Evolutionary conservation across 169 alveolate species (phyloP).

Genomic region (Plasmodium knowlesi): DNA sequence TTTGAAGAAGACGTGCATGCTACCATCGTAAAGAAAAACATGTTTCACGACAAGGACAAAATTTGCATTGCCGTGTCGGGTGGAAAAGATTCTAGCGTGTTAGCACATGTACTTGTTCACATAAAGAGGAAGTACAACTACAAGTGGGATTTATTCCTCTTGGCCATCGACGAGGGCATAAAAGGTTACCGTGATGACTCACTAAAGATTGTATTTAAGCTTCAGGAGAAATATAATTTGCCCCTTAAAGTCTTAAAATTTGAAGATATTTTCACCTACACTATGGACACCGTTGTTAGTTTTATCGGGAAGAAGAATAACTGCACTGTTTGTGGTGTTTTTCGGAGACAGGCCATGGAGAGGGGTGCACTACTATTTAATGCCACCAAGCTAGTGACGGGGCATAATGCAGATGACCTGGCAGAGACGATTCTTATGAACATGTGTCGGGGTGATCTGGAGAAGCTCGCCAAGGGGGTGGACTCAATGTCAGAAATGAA

Average conservation of each 20-base stretch:
- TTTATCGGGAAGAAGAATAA: slow-evolving; percentile 92
- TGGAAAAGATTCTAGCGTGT: slow-evolving; percentile 98
- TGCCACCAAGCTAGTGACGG: slow-evolving; percentile 96
- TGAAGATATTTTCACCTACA: slow-evolving; percentile 93
- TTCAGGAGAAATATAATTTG: slow-evolving; percentile 87
- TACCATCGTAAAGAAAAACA: slow-evolving; percentile 83
- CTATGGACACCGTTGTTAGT: slow-evolving; percentile 97
- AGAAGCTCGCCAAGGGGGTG: slow-evolving; percentile 92
- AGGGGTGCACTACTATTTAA: slow-evolving; percentile 93
- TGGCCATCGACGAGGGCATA: slow-evolving; percentile 98
- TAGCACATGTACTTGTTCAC: slow-evolving; percentile 93
- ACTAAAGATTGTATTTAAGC: slow-evolving; percentile 92
- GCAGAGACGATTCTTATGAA: slow-evolving; percentile 98
- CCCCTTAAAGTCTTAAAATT: slow-evolving; percentile 93
- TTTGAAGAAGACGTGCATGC: slow-evolving; percentile 96
- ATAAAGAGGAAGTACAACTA: slow-evolving; percentile 92
- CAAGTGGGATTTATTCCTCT: slow-evolving; percentile 91
- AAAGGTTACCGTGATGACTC: slow-evolving; percentile 98
- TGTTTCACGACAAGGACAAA: slow-evolving; percentile 91
- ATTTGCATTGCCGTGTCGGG: slow-evolving; percentile 98
- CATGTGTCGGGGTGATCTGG: slow-evolving; percentile 95
- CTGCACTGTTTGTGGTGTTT: slow-evolving; percentile 98
- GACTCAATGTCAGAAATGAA: slow-evolving; percentile 76
- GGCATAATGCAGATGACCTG: slow-evolving; percentile 98
- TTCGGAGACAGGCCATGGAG: slow-evolving; percentile 97